phyloP scores from a whole-genome alignment of 176 grass and related monocot species.

The Oryza nivara region DNA sequence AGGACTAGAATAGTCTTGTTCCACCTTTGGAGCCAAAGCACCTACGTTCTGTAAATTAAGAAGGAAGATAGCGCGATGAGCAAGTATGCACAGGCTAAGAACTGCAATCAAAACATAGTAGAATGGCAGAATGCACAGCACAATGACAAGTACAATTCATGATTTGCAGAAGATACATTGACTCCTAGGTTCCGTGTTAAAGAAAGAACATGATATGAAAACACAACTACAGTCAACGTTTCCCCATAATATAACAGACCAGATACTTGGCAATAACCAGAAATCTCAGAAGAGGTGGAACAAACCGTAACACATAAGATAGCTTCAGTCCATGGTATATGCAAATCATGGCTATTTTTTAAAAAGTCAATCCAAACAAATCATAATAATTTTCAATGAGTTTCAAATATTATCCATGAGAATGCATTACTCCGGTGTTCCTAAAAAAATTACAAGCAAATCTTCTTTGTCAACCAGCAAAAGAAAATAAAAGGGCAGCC shows the following conservation, averaged over 20 bases:
- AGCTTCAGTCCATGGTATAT: conserved; percentile 1
- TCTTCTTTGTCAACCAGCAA: not conserved
- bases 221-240: not conserved
- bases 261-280: conserved; percentile 8
- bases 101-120: not conserved
- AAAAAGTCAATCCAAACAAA: not conserved
- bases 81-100: conserved; percentile 10
- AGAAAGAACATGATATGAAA: not conserved
- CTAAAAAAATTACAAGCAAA: conserved; percentile 8
- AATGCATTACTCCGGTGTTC: not conserved
- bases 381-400: not conserved
- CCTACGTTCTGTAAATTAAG: conserved; percentile 45
- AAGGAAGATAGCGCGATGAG: conserved; percentile 10
- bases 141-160: not conserved
- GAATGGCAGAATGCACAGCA: conserved; percentile 9
- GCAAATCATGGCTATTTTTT: not conserved
- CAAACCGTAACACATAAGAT: not conserved
- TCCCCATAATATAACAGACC: not conserved
- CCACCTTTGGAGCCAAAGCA: conserved; percentile 41
- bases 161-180: conserved; percentile 4
- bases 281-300: conserved; percentile 13
- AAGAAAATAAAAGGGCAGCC: not conserved
- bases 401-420: conserved; percentile 3
- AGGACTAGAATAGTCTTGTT: conserved; percentile 47
- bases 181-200: not conserved